Evolutionary conservation across 305 asterid genomes (phyloP).

Genomic region (Coffea humblotiana): DNA sequence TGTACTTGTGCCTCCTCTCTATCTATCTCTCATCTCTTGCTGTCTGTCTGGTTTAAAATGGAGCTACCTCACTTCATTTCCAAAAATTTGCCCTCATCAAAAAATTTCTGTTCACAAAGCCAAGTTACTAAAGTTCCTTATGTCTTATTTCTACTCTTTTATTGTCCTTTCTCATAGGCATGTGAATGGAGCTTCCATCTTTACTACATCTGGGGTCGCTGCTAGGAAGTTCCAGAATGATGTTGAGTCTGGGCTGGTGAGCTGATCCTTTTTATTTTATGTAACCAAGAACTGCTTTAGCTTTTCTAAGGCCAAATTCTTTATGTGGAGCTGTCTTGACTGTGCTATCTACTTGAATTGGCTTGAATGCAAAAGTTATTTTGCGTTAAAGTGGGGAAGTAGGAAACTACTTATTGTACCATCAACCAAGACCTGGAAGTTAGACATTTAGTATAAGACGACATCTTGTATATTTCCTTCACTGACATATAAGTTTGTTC

Average conservation of each 20-base stretch:
- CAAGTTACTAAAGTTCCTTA: background rate
- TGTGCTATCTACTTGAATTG: background rate
- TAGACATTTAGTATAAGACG: background rate
- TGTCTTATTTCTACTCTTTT: background rate
- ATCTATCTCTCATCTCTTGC: background rate
- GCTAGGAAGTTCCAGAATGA: constrained; percentile 91
- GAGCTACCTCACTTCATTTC: background rate
- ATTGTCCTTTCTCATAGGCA: constrained; percentile 35
- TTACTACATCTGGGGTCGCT: constrained; percentile 73
- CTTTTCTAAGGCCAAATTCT: background rate
- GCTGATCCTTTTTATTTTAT: constrained; percentile 6
- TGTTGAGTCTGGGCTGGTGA: constrained; percentile 91
- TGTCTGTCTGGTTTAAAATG: background rate
- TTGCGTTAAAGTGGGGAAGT: background rate
- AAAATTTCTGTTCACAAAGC: background rate
- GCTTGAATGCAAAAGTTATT: background rate
- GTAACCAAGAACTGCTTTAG: background rate
- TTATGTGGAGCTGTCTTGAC: background rate
- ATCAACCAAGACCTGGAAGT: background rate
- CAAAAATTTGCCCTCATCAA: background rate
- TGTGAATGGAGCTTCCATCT: constrained; percentile 80
- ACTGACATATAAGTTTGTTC: background rate
- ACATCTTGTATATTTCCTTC: background rate
- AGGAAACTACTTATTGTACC: background rate
- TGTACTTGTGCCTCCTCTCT: background rate